Evolutionary conservation across 2,329 filamentous ascomycete genomes (phyloP).

Genomic region (Colletotrichum zoysiae): DNA sequence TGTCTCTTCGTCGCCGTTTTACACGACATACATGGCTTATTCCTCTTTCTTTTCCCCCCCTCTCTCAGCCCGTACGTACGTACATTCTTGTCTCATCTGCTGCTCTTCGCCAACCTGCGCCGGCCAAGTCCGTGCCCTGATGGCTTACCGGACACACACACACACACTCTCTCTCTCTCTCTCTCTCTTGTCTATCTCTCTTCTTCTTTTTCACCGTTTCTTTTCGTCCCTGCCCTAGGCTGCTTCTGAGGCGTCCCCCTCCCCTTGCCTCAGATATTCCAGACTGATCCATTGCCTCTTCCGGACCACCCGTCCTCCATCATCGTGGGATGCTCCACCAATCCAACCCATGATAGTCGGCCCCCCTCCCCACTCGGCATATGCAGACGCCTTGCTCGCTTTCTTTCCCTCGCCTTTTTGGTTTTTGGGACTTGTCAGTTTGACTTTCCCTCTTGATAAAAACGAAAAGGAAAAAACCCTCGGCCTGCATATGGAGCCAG

Average conservation of each 20-base stretch:
- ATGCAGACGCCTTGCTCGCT: constrained; percentile 50
- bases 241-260: not conserved
- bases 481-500: constrained; percentile 46
- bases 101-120: constrained; percentile 28
- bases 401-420: constrained; percentile 40
- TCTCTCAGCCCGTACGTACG: constrained; percentile 5
- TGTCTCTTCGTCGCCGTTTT: constrained; percentile 37
- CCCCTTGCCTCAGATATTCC: constrained; percentile 12
- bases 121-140: constrained; percentile 26
- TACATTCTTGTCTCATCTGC: constrained; percentile 23
- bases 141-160: not conserved
- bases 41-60: not conserved
- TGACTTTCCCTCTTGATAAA: constrained; percentile 48
- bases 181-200: constrained; percentile 42
- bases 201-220: not conserved
- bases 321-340: constrained; percentile 49
- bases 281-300: constrained; percentile 43
- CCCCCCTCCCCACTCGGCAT: constrained; percentile 52
- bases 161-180: constrained; percentile 18
- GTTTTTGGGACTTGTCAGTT: constrained; percentile 21
- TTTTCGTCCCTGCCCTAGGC: not conserved
- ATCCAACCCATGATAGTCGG: constrained; percentile 44
- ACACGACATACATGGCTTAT: constrained; percentile 36
- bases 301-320: constrained; percentile 46
- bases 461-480: constrained; percentile 38